Percentiles rank a stretch among this genome's conserved stretches.
These are phyloP conservation scores for Aeschynomene evenia DNA, from an alignment of 306 rosid genomes.

Conservation along the genomic window DNA sequence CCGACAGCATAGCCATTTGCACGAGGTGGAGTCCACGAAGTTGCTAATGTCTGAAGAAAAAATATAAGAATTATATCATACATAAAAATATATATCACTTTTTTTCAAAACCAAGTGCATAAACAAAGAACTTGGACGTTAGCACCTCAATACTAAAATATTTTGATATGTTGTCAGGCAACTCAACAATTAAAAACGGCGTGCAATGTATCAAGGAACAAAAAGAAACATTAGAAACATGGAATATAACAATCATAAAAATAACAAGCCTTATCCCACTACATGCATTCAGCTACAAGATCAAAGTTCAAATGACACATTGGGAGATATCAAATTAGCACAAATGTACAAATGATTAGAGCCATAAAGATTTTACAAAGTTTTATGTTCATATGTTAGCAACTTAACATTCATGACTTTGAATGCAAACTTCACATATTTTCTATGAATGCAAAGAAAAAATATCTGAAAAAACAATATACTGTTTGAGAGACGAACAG, in stretches of 20 bases:
- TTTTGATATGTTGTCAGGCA: not conserved
- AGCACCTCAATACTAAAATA: conserved; percentile 4
- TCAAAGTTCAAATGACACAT: not conserved
- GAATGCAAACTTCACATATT: not conserved
- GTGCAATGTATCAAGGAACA: conserved; percentile 1
- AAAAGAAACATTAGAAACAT: conserved; percentile 11
- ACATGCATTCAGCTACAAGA: not conserved
- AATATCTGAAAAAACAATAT: not conserved
- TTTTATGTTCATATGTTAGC: not conserved
- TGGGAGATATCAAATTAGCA: not conserved
- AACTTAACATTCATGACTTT: too few relatives aligned
- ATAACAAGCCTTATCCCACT: conserved; percentile 12
- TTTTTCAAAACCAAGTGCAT: not conserved
- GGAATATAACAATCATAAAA: conserved; percentile 7
- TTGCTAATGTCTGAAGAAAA: conserved; percentile 66
- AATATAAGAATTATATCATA: conserved; percentile 25
- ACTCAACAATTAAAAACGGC: not conserved
- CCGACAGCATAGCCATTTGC: conserved; percentile 70
- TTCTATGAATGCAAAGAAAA: not conserved
- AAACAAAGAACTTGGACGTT: not conserved
- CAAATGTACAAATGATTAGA: not conserved
- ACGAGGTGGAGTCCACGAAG: conserved; percentile 64
- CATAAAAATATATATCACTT: not conserved
- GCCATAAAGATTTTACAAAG: not conserved
- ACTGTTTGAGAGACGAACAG: not conserved